Conservation (phyloP, 75 land plant species). For the Selaginella tamariscina region DNA sequence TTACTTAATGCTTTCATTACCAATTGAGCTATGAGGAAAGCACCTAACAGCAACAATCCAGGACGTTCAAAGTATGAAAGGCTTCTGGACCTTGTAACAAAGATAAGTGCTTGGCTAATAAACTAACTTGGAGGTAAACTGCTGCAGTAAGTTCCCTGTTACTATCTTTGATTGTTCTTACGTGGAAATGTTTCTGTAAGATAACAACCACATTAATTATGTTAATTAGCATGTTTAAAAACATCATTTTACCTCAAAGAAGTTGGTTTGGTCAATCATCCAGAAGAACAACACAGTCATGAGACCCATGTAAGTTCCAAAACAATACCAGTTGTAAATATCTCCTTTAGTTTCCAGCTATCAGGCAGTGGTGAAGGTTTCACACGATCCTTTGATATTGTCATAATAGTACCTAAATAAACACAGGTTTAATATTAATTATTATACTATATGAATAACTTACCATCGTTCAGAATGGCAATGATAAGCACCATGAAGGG, state of each 20-base stretch:
- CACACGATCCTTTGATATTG: conserved; percentile 47
- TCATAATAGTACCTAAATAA: conserved; percentile 43
- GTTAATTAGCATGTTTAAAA: not conserved
- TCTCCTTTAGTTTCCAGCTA: conserved; percentile 40
- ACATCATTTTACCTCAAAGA: conserved; percentile 28
- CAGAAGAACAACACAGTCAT: conserved; percentile 43
- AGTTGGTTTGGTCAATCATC: conserved; percentile 20
- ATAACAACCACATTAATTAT: not conserved
- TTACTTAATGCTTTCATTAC: not conserved
- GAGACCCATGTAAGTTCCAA: conserved; percentile 34
- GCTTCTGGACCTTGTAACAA: conserved; percentile 11
- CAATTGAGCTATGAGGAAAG: conserved; percentile 2
- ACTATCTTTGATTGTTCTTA: not conserved
- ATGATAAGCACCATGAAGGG: conserved; percentile 76
- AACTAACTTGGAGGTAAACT: conserved; percentile 9
- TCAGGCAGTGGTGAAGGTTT: conserved; percentile 46
- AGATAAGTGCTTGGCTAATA: conserved; percentile 10
- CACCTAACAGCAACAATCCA: not conserved
- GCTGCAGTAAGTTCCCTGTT: conserved; percentile 8
- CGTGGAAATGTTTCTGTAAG: conserved; percentile 18
- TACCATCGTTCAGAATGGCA: conserved; percentile 63
- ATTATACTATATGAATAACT: not conserved
- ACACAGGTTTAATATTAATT: conserved; percentile 2
- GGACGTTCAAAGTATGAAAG: conserved; percentile 6
- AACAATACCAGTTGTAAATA: conserved; percentile 39